These are phyloP conservation scores for Trypanosoma melophagium DNA, from an alignment of 208 protist species.

Conservation along the genomic window DNA sequence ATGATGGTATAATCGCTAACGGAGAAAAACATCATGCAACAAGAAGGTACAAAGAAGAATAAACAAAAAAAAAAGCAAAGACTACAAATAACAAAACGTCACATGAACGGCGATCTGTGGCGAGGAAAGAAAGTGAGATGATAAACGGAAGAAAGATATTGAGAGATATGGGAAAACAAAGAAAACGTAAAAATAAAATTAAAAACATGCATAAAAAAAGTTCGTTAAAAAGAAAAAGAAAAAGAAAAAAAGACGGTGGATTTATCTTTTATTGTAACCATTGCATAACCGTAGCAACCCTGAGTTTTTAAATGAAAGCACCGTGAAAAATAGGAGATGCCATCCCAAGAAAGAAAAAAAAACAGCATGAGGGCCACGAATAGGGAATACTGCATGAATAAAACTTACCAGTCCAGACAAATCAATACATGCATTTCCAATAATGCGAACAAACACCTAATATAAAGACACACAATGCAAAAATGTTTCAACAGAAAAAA, in stretches of 20 bases:
- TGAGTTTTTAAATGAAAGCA: neutral
- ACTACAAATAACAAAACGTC: too few relatives aligned
- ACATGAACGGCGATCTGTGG: too few relatives aligned
- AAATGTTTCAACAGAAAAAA: constrained; percentile 5
- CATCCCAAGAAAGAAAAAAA: neutral
- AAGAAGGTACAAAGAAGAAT: too few relatives aligned
- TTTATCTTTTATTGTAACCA: neutral
- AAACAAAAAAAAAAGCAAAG: too few relatives aligned
- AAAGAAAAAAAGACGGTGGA: constrained; percentile 1
- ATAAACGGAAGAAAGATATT: neutral
- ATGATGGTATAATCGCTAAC: too few relatives aligned
- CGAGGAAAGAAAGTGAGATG: too few relatives aligned
- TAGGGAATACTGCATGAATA: neutral
- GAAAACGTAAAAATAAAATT: constrained; percentile 1
- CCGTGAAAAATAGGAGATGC: too few relatives aligned
- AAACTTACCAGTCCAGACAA: neutral
- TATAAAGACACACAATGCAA: neutral
- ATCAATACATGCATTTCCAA: constrained; percentile 1
- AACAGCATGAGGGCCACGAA: constrained; percentile 11
- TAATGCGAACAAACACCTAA: neutral
- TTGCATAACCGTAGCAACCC: too few relatives aligned
- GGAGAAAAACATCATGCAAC: too few relatives aligned
- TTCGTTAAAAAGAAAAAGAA: constrained; percentile 6
- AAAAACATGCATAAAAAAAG: neutral
- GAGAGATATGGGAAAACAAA: constrained; percentile 10